Evolutionary conservation across 768 basidiomycete genomes (phyloP).

Genomic region (Pleurotus ostreatus): DNA sequence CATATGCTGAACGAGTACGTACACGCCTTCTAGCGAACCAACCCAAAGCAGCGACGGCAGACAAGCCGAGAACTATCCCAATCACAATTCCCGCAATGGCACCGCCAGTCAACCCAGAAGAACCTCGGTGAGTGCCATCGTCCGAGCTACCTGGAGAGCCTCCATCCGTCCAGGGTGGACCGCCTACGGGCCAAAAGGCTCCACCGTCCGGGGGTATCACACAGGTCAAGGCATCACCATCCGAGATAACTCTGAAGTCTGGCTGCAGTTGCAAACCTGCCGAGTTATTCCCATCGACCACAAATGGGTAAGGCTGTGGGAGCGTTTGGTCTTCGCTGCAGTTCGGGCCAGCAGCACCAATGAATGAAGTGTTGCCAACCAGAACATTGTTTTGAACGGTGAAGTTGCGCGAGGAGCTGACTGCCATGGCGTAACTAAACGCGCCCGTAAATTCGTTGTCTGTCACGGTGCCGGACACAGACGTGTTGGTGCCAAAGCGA

Average conservation of each 20-base stretch:
- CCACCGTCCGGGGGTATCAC: conserved; percentile 65
- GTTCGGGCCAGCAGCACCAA: conserved; percentile 64
- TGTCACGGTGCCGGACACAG: conserved; percentile 47
- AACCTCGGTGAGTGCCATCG: not conserved
- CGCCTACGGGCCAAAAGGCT: conserved; percentile 69
- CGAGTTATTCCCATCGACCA: conserved; percentile 45
- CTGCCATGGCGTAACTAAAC: conserved; percentile 71
- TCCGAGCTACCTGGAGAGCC: not conserved
- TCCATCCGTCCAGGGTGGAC: conserved; percentile 31
- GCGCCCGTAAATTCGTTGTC: conserved; percentile 62
- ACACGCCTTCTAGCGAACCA: conserved; percentile 43
- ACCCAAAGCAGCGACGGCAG: conserved; percentile 31
- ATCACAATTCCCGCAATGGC: conserved; percentile 45
- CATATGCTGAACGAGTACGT: not conserved
- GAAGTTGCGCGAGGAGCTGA: conserved; percentile 62
- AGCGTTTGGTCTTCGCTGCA: conserved; percentile 47
- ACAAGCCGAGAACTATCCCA: conserved; percentile 45
- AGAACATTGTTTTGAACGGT: conserved; percentile 60
- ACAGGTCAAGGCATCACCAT: conserved; percentile 61
- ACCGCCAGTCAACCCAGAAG: conserved; percentile 25
- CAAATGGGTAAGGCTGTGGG: conserved; percentile 56
- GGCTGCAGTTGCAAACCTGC: conserved; percentile 41
- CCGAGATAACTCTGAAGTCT: conserved; percentile 45
- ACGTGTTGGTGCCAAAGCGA: conserved; percentile 45
- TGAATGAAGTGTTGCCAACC: conserved; percentile 69